Evolutionary conservation across 768 basidiomycete genomes (phyloP).

Genomic region (Russula earlei): DNA sequence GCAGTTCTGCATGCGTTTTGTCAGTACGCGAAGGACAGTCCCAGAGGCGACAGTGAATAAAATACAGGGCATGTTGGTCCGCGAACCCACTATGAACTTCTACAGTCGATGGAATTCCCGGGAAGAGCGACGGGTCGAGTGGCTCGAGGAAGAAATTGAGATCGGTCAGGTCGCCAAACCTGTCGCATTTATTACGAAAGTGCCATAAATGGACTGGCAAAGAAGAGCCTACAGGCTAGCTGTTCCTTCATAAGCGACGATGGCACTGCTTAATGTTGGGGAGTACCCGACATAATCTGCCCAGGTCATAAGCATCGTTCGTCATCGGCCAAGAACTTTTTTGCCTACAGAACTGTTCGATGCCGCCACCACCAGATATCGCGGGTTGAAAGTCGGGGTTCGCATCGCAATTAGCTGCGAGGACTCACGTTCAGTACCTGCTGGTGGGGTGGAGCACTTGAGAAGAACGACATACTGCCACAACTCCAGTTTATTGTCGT

Average conservation of each 20-base stretch:
- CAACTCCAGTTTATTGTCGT: conserved; percentile 25
- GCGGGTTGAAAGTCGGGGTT: conserved; percentile 40
- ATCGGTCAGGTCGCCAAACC: conserved; percentile 17
- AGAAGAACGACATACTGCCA: conserved; percentile 23
- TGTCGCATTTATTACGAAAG: conserved; percentile 8
- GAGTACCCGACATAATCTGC: conserved; percentile 49
- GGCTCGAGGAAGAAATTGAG: not conserved
- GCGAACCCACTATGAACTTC: conserved; percentile 46
- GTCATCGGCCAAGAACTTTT: too few relatives aligned
- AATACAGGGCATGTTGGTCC: conserved; percentile 32
- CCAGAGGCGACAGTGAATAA: not conserved
- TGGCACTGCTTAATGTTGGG: conserved; percentile 28
- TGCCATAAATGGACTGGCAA: not conserved
- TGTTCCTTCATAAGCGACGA: conserved; percentile 34
- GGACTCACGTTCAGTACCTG: not conserved
- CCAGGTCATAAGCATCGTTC: not conserved
- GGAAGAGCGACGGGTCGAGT: not conserved
- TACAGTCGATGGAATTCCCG: conserved; percentile 24
- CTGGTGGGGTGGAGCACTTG: too few relatives aligned
- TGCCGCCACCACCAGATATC: conserved; percentile 41
- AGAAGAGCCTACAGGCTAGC: conserved; percentile 25
- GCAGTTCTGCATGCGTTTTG: conserved; percentile 28
- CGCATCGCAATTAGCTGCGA: conserved; percentile 36
- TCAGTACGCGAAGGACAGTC: not conserved
- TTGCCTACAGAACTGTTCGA: conserved; percentile 34